Conservation (phyloP, 2,329 filamentous ascomycete species). For the Bipolaris sorokiniana region DNA sequence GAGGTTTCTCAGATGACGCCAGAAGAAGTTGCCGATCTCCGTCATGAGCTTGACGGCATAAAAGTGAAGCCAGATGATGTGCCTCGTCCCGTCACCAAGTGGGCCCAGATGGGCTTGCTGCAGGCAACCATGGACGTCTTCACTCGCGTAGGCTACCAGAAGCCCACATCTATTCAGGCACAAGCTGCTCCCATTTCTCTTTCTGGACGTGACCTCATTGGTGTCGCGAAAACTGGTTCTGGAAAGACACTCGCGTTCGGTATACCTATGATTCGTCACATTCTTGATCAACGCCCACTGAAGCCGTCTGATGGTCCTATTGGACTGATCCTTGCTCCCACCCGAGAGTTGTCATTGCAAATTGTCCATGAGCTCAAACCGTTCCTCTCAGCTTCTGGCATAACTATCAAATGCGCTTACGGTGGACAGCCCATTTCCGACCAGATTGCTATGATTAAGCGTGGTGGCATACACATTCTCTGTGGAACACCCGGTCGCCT, state of each 20-base stretch:
- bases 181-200: conserved; percentile 95
- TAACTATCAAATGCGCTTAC: conserved; percentile 90
- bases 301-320: conserved; percentile 87
- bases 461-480: conserved; percentile 92
- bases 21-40: conserved; percentile 79
- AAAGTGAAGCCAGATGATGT: conserved; percentile 79
- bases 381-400: conserved; percentile 83
- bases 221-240: conserved; percentile 95
- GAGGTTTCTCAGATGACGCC: conserved; percentile 84
- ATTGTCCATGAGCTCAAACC: conserved; percentile 95
- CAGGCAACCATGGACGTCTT: conserved; percentile 87
- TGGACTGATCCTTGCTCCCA: conserved; percentile 89
- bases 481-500: conserved; percentile 87
- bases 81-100: conserved; percentile 93
- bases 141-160: conserved; percentile 79
- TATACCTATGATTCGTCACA: conserved; percentile 96
- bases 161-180: conserved; percentile 91
- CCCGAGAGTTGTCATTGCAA: conserved; percentile 89
- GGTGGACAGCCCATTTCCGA: conserved; percentile 96
- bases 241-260: conserved; percentile 97
- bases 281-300: conserved; percentile 86
- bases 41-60: conserved; percentile 91
- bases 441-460: conserved; percentile 94
- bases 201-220: conserved; percentile 94
- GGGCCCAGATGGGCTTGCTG: conserved; percentile 92